phyloP scores from a whole-genome alignment of 176 grass and related monocot species.

The Oryza longistaminata region DNA sequence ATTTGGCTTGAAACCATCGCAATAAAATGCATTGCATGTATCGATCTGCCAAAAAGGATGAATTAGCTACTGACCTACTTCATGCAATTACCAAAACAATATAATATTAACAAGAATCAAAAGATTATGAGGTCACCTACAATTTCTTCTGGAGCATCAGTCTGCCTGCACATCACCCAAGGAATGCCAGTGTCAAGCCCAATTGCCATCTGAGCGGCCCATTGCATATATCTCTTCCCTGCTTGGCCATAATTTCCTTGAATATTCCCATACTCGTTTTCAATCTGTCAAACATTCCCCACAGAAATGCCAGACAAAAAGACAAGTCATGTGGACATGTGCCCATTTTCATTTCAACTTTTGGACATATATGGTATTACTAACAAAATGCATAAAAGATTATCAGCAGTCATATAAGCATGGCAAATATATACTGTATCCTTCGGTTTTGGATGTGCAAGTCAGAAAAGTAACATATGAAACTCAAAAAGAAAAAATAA shows the following conservation, averaged over 20 bases:
- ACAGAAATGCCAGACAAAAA: slow-evolving; percentile 32
- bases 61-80: slow-evolving; percentile 15
- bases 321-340: not conserved
- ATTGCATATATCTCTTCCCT: slow-evolving; percentile 87
- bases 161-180: slow-evolving; percentile 94
- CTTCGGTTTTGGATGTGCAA: not conserved
- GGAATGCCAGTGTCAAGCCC: slow-evolving; percentile 77
- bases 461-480: not conserved
- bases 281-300: slow-evolving; percentile 70
- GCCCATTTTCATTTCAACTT: not conserved
- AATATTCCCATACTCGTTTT: slow-evolving; percentile 99
- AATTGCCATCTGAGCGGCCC: slow-evolving; percentile 89
- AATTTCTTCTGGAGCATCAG: slow-evolving; percentile 89
- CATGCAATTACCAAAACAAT: not conserved
- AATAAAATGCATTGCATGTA: slow-evolving; percentile 97
- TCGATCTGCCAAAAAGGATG: slow-evolving; percentile 58
- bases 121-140: slow-evolving; percentile 47
- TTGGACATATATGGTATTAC: slow-evolving; percentile 17
- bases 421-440: not conserved
- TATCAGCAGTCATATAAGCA: not conserved
- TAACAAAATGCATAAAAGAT: slow-evolving; percentile 3
- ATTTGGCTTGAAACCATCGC: slow-evolving; percentile 89
- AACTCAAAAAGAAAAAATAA: not conserved
- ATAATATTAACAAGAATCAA: slow-evolving; percentile 32
- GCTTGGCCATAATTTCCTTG: slow-evolving; percentile 68